A percentile compares a stretch with the other conserved stretches of the same genome.
phyloP scores from a whole-genome alignment of 768 basidiomycete species.

The Suillus placidus region DNA sequence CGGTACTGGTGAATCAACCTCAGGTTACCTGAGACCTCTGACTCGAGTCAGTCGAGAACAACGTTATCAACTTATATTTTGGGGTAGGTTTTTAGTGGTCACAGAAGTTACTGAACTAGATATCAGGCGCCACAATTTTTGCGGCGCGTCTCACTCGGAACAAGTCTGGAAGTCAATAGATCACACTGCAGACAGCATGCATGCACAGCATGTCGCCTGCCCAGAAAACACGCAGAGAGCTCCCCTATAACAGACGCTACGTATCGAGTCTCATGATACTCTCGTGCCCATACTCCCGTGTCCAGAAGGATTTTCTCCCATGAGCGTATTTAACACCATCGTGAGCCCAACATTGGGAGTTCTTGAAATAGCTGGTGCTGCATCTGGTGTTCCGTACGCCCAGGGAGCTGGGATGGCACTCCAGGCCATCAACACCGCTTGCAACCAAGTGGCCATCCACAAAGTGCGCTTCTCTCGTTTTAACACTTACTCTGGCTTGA shows the following conservation, averaged over 20 bases:
- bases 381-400: constrained; percentile 49
- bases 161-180: not conserved
- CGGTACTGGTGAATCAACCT: not conserved
- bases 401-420: constrained; percentile 46
- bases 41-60: not conserved
- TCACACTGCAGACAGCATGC: not conserved
- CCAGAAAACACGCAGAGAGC: not conserved
- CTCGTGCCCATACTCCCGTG: not conserved
- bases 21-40: not conserved
- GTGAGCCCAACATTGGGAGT: constrained; percentile 27
- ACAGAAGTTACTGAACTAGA: not conserved
- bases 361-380: constrained; percentile 46
- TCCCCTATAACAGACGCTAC: not conserved
- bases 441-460: constrained; percentile 48
- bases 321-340: constrained; percentile 1
- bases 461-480: constrained; percentile 41
- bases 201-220: not conserved
- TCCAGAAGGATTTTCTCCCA: not conserved
- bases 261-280: not conserved
- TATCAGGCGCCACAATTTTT: not conserved
- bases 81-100: not conserved
- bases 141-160: not conserved
- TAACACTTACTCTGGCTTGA: constrained; percentile 6
- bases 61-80: not conserved
- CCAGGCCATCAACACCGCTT: constrained; percentile 47